Evolutionary conservation across 2,329 filamentous ascomycete species (phyloP).

Genomic region (Byssochlamys sp.): DNA sequence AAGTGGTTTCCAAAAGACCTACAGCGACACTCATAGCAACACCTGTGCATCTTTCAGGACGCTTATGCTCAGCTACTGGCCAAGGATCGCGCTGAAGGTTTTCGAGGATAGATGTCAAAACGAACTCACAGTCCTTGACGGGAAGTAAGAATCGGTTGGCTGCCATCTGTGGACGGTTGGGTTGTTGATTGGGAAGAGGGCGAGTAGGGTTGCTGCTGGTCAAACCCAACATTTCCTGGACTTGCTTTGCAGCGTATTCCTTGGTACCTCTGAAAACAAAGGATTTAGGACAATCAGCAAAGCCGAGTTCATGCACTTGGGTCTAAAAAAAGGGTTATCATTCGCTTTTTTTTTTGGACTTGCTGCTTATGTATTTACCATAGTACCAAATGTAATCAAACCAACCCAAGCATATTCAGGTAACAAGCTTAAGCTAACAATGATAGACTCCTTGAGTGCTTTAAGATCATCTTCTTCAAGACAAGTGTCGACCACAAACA

Average conservation of each 20-base stretch:
- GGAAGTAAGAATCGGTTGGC: constrained; percentile 85
- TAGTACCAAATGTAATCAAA: constrained; percentile 68
- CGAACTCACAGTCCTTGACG: constrained; percentile 90
- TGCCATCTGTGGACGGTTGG: constrained; percentile 63
- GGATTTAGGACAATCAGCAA: constrained; percentile 94
- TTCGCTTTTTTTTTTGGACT: too few species aligned
- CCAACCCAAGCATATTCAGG: constrained; percentile 57
- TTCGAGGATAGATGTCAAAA: constrained; percentile 90
- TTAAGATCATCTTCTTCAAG: constrained; percentile 60
- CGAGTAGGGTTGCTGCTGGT: constrained; percentile 63
- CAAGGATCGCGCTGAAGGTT: constrained; percentile 93
- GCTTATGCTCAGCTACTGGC: constrained; percentile 89
- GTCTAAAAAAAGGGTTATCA: too few species aligned
- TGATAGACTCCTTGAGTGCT: constrained; percentile 57
- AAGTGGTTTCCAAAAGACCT: constrained; percentile 83
- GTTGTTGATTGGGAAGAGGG: constrained; percentile 58
- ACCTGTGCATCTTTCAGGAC: constrained; percentile 82
- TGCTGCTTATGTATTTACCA: constrained; percentile 60
- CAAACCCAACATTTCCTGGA: constrained; percentile 97
- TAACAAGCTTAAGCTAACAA: constrained; percentile 56
- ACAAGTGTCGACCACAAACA: constrained; percentile 61
- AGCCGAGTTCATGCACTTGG: constrained; percentile 95
- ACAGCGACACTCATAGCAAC: constrained; percentile 93
- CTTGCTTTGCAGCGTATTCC: constrained; percentile 94
- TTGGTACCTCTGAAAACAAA: constrained; percentile 97